Percentiles rank a stretch among this genome's conserved stretches.
Evolutionary conservation across 2,329 filamentous ascomycete genomes (phyloP).

Genomic region (Hypoxylon sp.): DNA sequence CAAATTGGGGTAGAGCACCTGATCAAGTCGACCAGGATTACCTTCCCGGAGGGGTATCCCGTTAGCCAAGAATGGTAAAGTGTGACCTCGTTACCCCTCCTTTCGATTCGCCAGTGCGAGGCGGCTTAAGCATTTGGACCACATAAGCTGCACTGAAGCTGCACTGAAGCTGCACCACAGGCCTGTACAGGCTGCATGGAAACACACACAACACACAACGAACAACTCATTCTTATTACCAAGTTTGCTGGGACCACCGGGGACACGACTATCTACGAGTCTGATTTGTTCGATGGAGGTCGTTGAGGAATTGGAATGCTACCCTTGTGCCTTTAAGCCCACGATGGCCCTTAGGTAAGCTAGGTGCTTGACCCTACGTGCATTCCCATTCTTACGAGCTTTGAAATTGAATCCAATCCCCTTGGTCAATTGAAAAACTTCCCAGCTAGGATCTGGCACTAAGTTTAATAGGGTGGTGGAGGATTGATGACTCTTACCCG

Average conservation of each 20-base stretch:
- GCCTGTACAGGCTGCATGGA: not conserved
- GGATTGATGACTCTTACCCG: slow-evolving; percentile 6
- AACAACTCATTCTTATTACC: slow-evolving; percentile 39
- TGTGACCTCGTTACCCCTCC: slow-evolving; percentile 40
- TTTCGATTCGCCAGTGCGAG: slow-evolving; percentile 36
- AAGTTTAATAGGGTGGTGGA: not conserved
- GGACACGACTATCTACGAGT: too few relatives aligned
- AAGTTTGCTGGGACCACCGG: not conserved
- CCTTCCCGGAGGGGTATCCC: slow-evolving; percentile 40
- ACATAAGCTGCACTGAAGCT: not conserved
- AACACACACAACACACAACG: slow-evolving; percentile 21
- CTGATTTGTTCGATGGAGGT: slow-evolving; percentile 24
- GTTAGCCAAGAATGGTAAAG: slow-evolving; percentile 32
- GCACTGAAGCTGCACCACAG: not conserved
- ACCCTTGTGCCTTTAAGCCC: not conserved
- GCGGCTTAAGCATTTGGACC: slow-evolving; percentile 29
- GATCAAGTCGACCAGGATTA: slow-evolving; percentile 37
- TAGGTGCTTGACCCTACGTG: slow-evolving; percentile 42
- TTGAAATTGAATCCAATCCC: slow-evolving; percentile 35
- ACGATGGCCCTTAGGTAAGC: slow-evolving; percentile 21
- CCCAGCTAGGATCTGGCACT: not conserved
- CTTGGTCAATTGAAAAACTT: slow-evolving; percentile 36
- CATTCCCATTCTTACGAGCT: slow-evolving; percentile 33
- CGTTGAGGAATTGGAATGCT: not conserved
- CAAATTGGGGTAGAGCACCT: slow-evolving; percentile 40